Base-by-base conservation (phyloP, 345 rosid genomes). In the Gynandropsis gynandra region DNA sequence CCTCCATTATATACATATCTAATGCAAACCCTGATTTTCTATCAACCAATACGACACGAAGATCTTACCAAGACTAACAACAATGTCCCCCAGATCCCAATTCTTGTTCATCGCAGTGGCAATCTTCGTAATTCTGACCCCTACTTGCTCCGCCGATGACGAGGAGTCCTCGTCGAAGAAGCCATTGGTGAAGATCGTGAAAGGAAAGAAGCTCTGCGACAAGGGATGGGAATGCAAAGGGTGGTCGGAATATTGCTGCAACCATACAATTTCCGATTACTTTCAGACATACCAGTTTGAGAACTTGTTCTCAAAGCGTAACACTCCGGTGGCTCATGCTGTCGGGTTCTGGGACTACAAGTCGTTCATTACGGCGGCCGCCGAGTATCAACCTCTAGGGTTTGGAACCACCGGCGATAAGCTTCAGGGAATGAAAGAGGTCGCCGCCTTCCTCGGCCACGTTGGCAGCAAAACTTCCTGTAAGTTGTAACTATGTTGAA, bases 381-480 rank as follows among this genome's bases (percentile, higher is more conserved):
- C 89, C 0, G 40, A 32, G 48, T 77, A 79, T 65, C 86, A 84
- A 77, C 89, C 89, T 29, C 71, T 48, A 0, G 94, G 89, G 7
- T 84, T 84, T 9, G 86, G 89, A 15, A 84, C 94, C 40, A 11
- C 80, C 9, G 89, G 83, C 0, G 82, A 71, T 34, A 81, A 84
- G 72, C 57, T 40, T n/a, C 66, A 15, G 45, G 76, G 72, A 9
- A 78, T 74, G 79, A 80, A 76, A 67, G 87, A 80, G 63, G 67
- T 80, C 16, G 75, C 92, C 15, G 87, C 85, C 27, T 83, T 83
- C 75, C 80, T 80, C 4, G 88, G 94, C n/a, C 86, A 81, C 54
- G 86, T 81, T 8, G 94, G 88, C 10, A 81, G 88, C 89, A 81
- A 81, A 72, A 84, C 94, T 24, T 81, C 89, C 7, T 84, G 86